Evolutionary conservation across 2,329 filamentous ascomycete genomes (phyloP).

Genomic region (Bipolaris victoriae): DNA sequence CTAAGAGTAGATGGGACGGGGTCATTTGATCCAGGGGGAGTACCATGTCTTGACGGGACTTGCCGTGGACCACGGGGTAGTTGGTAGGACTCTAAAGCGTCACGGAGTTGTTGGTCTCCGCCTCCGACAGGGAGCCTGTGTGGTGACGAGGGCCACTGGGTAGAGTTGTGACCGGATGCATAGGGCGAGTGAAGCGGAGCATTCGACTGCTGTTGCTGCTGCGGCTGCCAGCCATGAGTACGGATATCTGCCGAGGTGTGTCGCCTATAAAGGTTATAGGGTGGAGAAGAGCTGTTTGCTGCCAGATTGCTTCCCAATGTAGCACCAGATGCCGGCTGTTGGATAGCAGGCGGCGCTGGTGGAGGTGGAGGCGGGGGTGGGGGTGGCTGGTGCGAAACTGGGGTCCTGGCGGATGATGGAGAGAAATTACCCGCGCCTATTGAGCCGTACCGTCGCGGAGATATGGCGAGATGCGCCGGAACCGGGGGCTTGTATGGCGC

Average conservation of each 20-base stretch:
- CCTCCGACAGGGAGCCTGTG: conserved; percentile 53
- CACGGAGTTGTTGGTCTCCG: conserved; percentile 71
- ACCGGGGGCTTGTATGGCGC: conserved; percentile 78
- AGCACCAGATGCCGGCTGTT: conserved; percentile 63
- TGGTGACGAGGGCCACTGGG: conserved; percentile 72
- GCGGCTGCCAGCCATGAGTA: conserved; percentile 68
- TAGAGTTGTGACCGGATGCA: conserved; percentile 65
- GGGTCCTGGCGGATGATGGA: conserved; percentile 75
- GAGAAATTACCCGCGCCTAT: conserved; percentile 74
- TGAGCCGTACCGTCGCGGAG: conserved; percentile 84
- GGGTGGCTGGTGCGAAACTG: conserved; percentile 65
- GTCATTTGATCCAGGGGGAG: conserved; percentile 59
- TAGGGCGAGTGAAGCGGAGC: conserved; percentile 66
- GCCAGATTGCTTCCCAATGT: conserved; percentile 48
- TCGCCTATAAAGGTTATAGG: conserved; percentile 74
- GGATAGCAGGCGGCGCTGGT: conserved; percentile 69
- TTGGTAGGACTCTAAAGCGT: conserved; percentile 74
- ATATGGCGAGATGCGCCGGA: conserved; percentile 79
- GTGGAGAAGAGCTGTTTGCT: conserved; percentile 56
- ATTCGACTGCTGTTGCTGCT: conserved; percentile 49
- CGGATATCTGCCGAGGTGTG: conserved; percentile 97
- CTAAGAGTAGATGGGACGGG: conserved; percentile 57
- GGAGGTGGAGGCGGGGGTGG: conserved; percentile 68
- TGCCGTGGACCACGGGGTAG: conserved; percentile 61
- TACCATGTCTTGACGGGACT: conserved; percentile 59